phyloP scores from a whole-genome alignment of 2,329 filamentous ascomycete species.

The Chaetomium sp. region DNA sequence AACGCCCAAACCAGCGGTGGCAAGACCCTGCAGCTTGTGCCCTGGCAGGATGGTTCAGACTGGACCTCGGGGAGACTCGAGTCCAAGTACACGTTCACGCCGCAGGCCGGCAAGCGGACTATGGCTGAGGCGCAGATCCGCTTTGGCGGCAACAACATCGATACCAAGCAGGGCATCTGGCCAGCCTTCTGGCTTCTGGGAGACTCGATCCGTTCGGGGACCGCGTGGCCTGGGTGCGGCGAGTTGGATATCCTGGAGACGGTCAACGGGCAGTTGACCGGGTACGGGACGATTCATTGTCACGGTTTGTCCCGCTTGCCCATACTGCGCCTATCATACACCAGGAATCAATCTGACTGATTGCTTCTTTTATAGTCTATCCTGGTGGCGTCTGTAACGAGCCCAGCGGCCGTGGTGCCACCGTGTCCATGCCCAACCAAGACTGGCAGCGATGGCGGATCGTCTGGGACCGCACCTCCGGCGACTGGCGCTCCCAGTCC shows the following conservation, averaged over 20 bases:
- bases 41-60: slow-evolving; percentile 41
- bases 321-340: background rate
- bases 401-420: slow-evolving; percentile 44
- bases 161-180: slow-evolving; percentile 54
- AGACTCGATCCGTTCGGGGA: slow-evolving; percentile 49
- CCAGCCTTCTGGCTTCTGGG: slow-evolving; percentile 58
- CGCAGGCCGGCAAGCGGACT: slow-evolving; percentile 45
- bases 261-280: slow-evolving; percentile 49
- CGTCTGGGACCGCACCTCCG: slow-evolving; percentile 48
- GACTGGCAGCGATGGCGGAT: slow-evolving; percentile 54
- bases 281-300: slow-evolving; percentile 54
- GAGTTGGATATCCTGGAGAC: slow-evolving; percentile 56
- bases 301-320: slow-evolving; percentile 32
- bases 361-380: slow-evolving; percentile 28
- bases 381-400: slow-evolving; percentile 53
- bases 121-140: slow-evolving; percentile 50
- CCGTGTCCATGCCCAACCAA: slow-evolving; percentile 47
- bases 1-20: slow-evolving; percentile 56
- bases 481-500: slow-evolving; percentile 49
- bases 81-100: slow-evolving; percentile 50
- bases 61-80: slow-evolving; percentile 57
- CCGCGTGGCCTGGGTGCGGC: slow-evolving; percentile 52
- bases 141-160: slow-evolving; percentile 45
- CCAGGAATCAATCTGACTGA: background rate
- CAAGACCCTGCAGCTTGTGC: slow-evolving; percentile 55